Conservation (phyloP, 2,329 filamentous ascomycete species). For the Alternaria sp. region DNA sequence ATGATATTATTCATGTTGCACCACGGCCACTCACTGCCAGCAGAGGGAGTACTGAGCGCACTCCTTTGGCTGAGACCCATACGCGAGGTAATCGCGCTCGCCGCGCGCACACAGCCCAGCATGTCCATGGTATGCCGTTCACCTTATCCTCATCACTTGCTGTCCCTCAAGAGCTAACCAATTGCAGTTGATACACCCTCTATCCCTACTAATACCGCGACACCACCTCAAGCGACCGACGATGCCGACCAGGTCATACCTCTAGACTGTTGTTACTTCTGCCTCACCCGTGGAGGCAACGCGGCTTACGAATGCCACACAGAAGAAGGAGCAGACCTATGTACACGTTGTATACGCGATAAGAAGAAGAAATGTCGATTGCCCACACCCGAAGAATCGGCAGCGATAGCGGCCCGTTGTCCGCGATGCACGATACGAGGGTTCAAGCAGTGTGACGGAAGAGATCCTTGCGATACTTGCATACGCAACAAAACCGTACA, state of each 20-base stretch:
- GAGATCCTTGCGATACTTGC: slow-evolving; percentile 14
- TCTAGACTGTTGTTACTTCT: slow-evolving; percentile 15
- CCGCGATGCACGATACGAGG: slow-evolving; percentile 20
- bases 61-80: neutral
- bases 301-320: slow-evolving; percentile 21
- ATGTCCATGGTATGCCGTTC: slow-evolving; percentile 1
- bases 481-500: slow-evolving; percentile 7
- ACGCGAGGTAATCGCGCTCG: neutral
- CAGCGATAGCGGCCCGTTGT: slow-evolving; percentile 18
- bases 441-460: slow-evolving; percentile 14
- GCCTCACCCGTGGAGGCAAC: slow-evolving; percentile 21
- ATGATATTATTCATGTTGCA: neutral
- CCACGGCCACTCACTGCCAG: neutral
- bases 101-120: neutral
- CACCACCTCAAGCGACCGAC: neutral
- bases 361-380: slow-evolving; percentile 9
- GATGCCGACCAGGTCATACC: neutral
- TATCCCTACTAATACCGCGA: neutral
- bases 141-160: neutral
- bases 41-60: neutral
- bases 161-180: neutral
- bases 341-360: slow-evolving; percentile 13
- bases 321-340: slow-evolving; percentile 8
- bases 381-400: slow-evolving; percentile 16
- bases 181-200: neutral